Base-by-base conservation (phyloP, 768 basidiomycete genomes). In the Tricholoma saponaceum region DNA sequence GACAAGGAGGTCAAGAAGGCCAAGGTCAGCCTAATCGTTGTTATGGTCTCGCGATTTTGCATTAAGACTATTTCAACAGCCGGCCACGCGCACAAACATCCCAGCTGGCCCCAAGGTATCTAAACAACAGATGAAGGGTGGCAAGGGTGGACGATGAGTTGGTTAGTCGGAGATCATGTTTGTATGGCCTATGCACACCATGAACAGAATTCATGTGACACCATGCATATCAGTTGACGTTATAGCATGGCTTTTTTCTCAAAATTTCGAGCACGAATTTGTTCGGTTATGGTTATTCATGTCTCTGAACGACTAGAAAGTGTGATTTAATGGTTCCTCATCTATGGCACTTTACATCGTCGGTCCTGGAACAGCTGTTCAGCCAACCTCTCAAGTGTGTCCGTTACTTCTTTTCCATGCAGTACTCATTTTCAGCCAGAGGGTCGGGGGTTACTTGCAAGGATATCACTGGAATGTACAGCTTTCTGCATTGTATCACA, bases 51-150 rank as follows among this genome's bases (percentile, higher is more conserved):
- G 43, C 18, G 44, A 32, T 37, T n/a, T 32, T 49, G 14, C 60
- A 7, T 49, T 59, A 16, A 59, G 39, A 49, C 41, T 49, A 50
- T 50, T 37, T 52, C 3, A 66, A 25, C 63, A 88, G 88, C 81
- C 86, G 62, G 70, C 81, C 33, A 63, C 70, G 52, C 84, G 86
- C 52, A 71, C 82, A 47, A 66, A 73, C 37, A 81, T 74, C 13
- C 71, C 86, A 52, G 72, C 79, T 39, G 91, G 76, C 55, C 92
- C 93, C 66, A 94, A 88, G 76, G 86, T 95, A 44, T 92, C 92
- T 69, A 98, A 95, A 79, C 94, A 96, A 76, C 89, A 90, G 77
- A 93, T 93, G 88, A 95, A 95, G 83, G 93, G 92, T 70, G 84
- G 87, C 68, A 89, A 89, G 78, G 83, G 83, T 55, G 85, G 86